Conservation (phyloP, 106 monocot genomes). For the Gastrodia elata region DNA sequence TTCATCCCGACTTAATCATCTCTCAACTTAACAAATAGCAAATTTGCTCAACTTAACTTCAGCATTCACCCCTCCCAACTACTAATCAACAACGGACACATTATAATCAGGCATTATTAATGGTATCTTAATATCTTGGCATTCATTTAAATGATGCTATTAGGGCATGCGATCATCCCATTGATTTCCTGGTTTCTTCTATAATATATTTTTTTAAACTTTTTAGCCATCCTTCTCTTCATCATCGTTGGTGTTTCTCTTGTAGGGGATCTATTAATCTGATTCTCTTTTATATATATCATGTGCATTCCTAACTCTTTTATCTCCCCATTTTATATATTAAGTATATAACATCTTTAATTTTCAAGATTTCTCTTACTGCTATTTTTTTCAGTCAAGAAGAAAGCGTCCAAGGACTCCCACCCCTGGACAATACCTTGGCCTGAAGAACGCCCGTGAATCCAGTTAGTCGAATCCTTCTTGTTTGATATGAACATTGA, state of each 20-base stretch:
- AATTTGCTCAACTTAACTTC: slow-evolving; percentile 74
- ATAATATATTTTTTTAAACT: not conserved
- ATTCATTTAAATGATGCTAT: slow-evolving; percentile 26
- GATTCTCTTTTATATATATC: not conserved
- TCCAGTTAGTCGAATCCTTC: slow-evolving; percentile 24
- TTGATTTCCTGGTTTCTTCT: slow-evolving; percentile 12
- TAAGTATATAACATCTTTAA: not conserved
- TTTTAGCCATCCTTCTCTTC: not conserved
- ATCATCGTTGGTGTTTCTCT: not conserved
- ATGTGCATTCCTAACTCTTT: not conserved
- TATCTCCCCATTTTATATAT: not conserved
- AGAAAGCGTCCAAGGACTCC: slow-evolving; percentile 69
- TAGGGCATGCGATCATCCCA: slow-evolving; percentile 21
- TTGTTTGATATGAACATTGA: not conserved
- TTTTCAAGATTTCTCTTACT: not conserved
- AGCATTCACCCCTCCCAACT: slow-evolving; percentile 68
- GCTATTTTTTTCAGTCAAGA: slow-evolving; percentile 60
- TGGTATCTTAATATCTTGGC: slow-evolving; percentile 50
- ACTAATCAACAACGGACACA: slow-evolving; percentile 83
- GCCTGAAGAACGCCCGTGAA: slow-evolving; percentile 53
- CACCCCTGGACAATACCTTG: slow-evolving; percentile 91
- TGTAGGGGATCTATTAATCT: not conserved
- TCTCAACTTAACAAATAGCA: slow-evolving; percentile 75
- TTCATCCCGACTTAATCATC: slow-evolving; percentile 56
- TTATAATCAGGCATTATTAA: slow-evolving; percentile 45